Base-by-base conservation (phyloP, 2,329 filamentous ascomycete genomes). In the Colletotrichum agaves region DNA sequence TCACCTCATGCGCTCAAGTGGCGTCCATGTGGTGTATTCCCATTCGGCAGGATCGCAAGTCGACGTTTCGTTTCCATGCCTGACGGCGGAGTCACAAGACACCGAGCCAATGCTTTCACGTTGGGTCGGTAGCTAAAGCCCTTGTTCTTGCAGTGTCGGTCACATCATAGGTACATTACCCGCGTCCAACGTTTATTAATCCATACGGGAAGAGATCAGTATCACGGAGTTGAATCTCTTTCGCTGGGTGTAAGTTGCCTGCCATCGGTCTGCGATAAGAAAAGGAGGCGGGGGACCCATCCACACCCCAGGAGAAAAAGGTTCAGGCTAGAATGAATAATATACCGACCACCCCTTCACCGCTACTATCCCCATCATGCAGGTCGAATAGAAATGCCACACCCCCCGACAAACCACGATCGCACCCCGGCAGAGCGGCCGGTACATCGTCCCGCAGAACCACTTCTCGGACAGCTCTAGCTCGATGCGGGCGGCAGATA, bases 41-140 rank as follows among this genome's bases (percentile, higher is more conserved):
- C 35, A 70, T 70, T 70, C 68, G 68, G 68, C 61, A 56, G 65
- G 65, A 58, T 61, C 61, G 33, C 31, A 56, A 46, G n/a, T 55
- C 17, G 15, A 60, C 19, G 49, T 57, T 37, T 27, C 56, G 53
- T 39, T 35, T 23, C 39, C 61, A 64, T 67, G 60, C 27, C 44
- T 53, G 39, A 39, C 33, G 31, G 35, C 41, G 31, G 47, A n/a
- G 46, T 64, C 61, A 59, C 53, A 59, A 57, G 46, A 64, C 39
- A 43, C 35, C 33, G 39, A 63, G 39, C 46, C 46, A 47, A 53
- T 64, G 46, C 53, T 52, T 27, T 63, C 44, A 58, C 31, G 35
- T 37, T 27, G 59, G 41, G 39, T 47, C 21, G 44, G 27, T 66
- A 44, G 41, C 13, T 19, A 2, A 19, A 39, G 17, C 19, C 39